Conservation (phyloP, 805 yeast species). For the Starmerella stellata region DNA sequence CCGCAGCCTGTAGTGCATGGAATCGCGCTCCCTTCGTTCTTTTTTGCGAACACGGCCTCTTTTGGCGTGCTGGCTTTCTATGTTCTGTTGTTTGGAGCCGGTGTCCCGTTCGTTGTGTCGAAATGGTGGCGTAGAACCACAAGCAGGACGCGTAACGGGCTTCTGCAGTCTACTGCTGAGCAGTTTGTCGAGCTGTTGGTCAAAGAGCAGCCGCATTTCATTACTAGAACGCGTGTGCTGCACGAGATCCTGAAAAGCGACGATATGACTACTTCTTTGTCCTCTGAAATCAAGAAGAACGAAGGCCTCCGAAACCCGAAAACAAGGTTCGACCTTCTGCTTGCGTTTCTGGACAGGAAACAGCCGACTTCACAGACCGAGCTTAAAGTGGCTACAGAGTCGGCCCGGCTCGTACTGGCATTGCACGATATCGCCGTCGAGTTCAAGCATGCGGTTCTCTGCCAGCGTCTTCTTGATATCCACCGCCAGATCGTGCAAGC, state of each 20-base stretch:
- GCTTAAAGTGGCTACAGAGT: slow-evolving; percentile 39
- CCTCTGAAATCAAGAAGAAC: slow-evolving; percentile 32
- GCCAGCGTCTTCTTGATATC: slow-evolving; percentile 42
- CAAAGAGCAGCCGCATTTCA: slow-evolving; percentile 36
- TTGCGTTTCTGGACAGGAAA: slow-evolving; percentile 35
- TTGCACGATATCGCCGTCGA: slow-evolving; percentile 64
- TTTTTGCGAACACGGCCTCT: slow-evolving; percentile 68
- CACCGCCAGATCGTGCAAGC: slow-evolving; percentile 64
- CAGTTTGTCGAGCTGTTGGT: slow-evolving; percentile 51
- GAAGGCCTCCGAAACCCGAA: slow-evolving; percentile 32
- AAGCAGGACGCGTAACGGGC: slow-evolving; percentile 61
- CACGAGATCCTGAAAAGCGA: slow-evolving; percentile 42
- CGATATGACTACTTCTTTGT: slow-evolving; percentile 36
- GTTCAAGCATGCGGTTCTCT: slow-evolving; percentile 55
- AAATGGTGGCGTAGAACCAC: slow-evolving; percentile 81
- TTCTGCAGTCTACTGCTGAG: slow-evolving; percentile 71
- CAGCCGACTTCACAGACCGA: slow-evolving; percentile 29
- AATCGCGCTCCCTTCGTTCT: slow-evolving; percentile 81
- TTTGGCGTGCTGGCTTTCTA: slow-evolving; percentile 48
- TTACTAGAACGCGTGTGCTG: slow-evolving; percentile 39
- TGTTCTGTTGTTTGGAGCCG: slow-evolving; percentile 51
- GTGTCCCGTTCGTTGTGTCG: slow-evolving; percentile 66
- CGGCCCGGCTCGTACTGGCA: slow-evolving; percentile 51
- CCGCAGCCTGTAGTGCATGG: slow-evolving; percentile 83
- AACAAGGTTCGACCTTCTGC: too few relatives aligned